A percentile compares a stretch with the other conserved stretches of the same genome.
Evolutionary conservation across 1,284 basidiomycete genomes (phyloP).

Genomic region (Sanghuangporus baumii): DNA sequence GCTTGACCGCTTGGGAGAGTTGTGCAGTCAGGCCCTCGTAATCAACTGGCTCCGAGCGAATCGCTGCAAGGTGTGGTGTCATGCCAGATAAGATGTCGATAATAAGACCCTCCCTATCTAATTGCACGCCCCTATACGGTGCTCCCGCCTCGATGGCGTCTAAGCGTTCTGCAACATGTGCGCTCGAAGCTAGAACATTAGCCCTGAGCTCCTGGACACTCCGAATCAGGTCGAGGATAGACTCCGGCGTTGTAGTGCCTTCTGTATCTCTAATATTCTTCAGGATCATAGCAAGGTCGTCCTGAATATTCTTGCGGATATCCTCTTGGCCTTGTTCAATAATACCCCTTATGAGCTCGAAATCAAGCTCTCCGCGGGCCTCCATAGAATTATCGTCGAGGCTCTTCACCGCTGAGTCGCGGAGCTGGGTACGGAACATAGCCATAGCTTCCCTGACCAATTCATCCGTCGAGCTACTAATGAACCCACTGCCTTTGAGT

Average conservation of each 20-base stretch:
- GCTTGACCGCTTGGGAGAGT: conserved; percentile 78
- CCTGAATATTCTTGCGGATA: conserved; percentile 48
- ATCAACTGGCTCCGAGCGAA: conserved; percentile 63
- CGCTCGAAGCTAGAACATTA: conserved; percentile 8
- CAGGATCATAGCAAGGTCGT: conserved; percentile 46
- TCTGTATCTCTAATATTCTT: conserved; percentile 22
- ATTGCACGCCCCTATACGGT: not conserved
- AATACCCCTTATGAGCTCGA: conserved; percentile 65
- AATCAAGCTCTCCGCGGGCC: conserved; percentile 69
- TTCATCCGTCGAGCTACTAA: conserved; percentile 45
- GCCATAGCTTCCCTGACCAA: conserved; percentile 62
- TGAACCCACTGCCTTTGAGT: conserved; percentile 19
- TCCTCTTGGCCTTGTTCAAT: conserved; percentile 64
- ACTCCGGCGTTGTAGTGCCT: not conserved
- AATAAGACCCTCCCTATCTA: conserved; percentile 49
- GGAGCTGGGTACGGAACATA: conserved; percentile 60
- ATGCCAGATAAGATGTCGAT: conserved; percentile 55
- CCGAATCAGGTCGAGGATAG: conserved; percentile 7
- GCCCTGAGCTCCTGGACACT: conserved; percentile 11
- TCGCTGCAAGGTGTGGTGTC: conserved; percentile 51
- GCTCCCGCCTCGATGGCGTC: conserved; percentile 26
- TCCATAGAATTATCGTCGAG: conserved; percentile 64
- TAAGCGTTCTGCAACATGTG: conserved; percentile 7
- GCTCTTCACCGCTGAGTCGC: conserved; percentile 50
- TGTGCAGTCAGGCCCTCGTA: conserved; percentile 69